phyloP scores from a whole-genome alignment of 805 yeast species.

The Candida germanica region DNA sequence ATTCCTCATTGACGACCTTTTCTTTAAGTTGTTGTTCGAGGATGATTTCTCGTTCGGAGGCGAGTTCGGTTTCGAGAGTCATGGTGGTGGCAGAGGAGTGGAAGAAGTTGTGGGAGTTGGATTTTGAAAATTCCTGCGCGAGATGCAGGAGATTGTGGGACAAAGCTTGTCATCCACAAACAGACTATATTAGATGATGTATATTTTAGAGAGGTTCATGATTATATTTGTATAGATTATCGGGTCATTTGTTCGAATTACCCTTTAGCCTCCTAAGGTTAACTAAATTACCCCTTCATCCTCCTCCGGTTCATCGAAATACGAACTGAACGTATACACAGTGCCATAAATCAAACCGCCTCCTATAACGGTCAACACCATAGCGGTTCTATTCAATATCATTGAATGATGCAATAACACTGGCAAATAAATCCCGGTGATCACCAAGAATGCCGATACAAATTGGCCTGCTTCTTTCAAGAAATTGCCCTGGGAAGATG shows the following conservation, averaged over 20 bases:
- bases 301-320: slow-evolving; percentile 51
- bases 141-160: no score
- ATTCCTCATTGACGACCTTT: slow-evolving; percentile 72
- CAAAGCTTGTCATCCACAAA: no score
- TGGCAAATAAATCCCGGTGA: slow-evolving; percentile 74
- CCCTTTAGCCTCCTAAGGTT: no score
- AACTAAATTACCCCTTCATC: slow-evolving; percentile 11
- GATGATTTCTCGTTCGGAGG: slow-evolving; percentile 36
- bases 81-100: no score
- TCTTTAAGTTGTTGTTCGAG: slow-evolving; percentile 53
- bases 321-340: slow-evolving; percentile 75
- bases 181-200: no score
- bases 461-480: slow-evolving; percentile 80
- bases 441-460: slow-evolving; percentile 69
- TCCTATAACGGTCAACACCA: slow-evolving; percentile 74
- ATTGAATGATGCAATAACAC: slow-evolving; percentile 71
- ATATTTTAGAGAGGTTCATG: no score
- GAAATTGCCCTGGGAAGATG: slow-evolving; percentile 27
- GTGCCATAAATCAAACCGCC: slow-evolving; percentile 83
- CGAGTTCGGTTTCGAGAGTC: no score
- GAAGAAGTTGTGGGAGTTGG: no score
- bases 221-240: no score
- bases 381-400: slow-evolving; percentile 67
- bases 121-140: no score
- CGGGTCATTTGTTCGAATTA: no score